Conservation (phyloP, 768 basidiomycete species). For the Rhizopogon vesiculosus region DNA sequence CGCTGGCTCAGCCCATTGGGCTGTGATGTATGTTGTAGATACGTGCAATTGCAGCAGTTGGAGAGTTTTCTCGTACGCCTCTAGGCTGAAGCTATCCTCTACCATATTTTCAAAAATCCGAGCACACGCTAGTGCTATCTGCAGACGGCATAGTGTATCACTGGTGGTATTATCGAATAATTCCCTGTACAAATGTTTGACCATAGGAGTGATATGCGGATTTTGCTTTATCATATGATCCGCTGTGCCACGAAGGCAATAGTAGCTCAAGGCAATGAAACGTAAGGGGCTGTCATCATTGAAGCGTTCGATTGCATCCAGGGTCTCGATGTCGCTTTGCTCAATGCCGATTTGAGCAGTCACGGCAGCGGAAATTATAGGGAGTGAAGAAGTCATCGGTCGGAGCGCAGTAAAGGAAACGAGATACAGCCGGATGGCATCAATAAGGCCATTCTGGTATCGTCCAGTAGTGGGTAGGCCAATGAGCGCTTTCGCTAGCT, state of each 20-base stretch:
- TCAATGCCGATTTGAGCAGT: neutral
- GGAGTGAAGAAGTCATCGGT: neutral
- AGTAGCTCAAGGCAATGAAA: neutral
- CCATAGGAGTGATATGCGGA: neutral
- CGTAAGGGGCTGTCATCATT: neutral
- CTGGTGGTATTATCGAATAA: neutral
- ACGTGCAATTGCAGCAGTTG: neutral
- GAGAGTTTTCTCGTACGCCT: conserved; percentile 1
- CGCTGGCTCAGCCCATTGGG: neutral
- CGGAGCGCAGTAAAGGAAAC: neutral
- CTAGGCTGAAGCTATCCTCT: neutral
- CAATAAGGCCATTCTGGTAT: neutral
- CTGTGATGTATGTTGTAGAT: neutral
- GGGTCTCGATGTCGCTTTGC: no score
- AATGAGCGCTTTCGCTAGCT: neutral
- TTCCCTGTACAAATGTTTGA: neutral
- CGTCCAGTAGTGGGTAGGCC: neutral
- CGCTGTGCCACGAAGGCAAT: neutral
- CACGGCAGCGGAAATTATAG: neutral
- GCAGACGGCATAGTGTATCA: neutral
- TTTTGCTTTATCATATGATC: neutral
- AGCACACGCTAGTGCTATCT: neutral
- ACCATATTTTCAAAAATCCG: neutral
- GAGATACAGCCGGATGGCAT: neutral
- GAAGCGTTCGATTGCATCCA: neutral